Evolutionary conservation across 2,329 filamentous ascomycete genomes (phyloP).

Genomic region (Davidsoniella eucalypti): DNA sequence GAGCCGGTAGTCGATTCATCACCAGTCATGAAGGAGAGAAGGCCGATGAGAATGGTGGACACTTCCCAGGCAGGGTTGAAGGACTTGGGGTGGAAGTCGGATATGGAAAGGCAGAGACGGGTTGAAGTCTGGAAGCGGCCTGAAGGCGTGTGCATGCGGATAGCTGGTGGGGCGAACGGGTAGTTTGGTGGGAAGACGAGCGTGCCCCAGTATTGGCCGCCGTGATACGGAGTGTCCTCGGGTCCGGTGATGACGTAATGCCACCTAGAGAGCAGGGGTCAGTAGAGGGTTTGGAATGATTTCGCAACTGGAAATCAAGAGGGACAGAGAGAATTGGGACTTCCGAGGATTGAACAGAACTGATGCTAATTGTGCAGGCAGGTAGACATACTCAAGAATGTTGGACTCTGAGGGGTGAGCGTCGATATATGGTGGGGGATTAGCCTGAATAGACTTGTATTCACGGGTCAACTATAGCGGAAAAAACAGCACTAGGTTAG

Average conservation of each 20-base stretch:
- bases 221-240: slow-evolving; percentile 82
- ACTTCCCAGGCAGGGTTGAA: slow-evolving; percentile 99
- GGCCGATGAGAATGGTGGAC: slow-evolving; percentile 83
- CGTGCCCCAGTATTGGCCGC: slow-evolving; percentile 96
- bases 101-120: slow-evolving; percentile 85
- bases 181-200: slow-evolving; percentile 92
- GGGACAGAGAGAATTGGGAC: not conserved
- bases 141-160: slow-evolving; percentile 96
- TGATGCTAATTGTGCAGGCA: not conserved
- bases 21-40: slow-evolving; percentile 94
- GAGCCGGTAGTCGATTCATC: slow-evolving; percentile 97
- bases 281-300: slow-evolving; percentile 10
- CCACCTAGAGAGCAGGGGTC: slow-evolving; percentile 39
- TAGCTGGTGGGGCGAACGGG: slow-evolving; percentile 89
- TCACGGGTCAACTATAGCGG: slow-evolving; percentile 38
- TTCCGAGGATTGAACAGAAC: not conserved
- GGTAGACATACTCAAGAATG: slow-evolving; percentile 60
- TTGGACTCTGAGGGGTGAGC: slow-evolving; percentile 83
- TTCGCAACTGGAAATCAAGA: not conserved
- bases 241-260: slow-evolving; percentile 93
- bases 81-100: slow-evolving; percentile 91
- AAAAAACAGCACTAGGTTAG: not conserved
- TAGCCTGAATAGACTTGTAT: slow-evolving; percentile 47
- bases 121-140: slow-evolving; percentile 90
- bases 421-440: slow-evolving; percentile 74